phyloP scores from a whole-genome alignment of 208 protist species.

The Plasmodiophora brassicae region DNA sequence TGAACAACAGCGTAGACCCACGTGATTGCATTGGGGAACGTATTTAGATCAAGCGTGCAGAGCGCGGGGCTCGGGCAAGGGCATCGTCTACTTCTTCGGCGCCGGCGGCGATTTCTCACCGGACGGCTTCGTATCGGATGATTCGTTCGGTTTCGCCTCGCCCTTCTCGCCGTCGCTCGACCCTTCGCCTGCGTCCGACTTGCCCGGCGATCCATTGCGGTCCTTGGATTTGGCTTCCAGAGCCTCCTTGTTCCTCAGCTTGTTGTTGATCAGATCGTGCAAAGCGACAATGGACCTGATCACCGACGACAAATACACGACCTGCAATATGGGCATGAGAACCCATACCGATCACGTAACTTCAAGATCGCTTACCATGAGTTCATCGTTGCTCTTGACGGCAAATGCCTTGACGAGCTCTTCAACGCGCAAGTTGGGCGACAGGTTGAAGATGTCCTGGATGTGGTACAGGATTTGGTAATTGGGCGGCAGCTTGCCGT shows the following conservation, averaged over 20 bases:
- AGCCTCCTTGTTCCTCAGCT: conserved; percentile 59
- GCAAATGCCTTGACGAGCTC: conserved; percentile 60
- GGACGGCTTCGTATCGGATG: too few relatives aligned
- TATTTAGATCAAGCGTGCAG: too few relatives aligned
- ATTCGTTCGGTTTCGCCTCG: too few relatives aligned
- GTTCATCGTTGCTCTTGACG: conserved; percentile 62
- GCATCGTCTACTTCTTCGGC: too few relatives aligned
- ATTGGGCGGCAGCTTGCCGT: conserved; percentile 72
- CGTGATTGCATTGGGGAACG: too few relatives aligned
- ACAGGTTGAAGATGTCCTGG: conserved; percentile 84
- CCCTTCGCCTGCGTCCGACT: too few relatives aligned
- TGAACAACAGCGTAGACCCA: too few relatives aligned
- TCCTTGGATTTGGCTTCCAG: conserved; percentile 17
- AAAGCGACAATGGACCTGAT: conserved; percentile 78
- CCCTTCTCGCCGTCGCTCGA: too few relatives aligned
- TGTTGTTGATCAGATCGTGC: conserved; percentile 85
- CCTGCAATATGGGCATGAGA: conserved; percentile 51
- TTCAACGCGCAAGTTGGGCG: conserved; percentile 74
- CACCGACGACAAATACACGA: conserved; percentile 77
- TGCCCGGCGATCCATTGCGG: too few relatives aligned
- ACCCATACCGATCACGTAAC: too few relatives aligned
- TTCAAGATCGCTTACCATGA: neutral
- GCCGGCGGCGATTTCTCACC: too few relatives aligned
- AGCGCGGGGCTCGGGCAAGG: too few relatives aligned
- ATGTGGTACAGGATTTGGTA: conserved; percentile 75